Evolutionary conservation across 148 eudicot genomes (phyloP).

Genomic region (Rhododendron molle): DNA sequence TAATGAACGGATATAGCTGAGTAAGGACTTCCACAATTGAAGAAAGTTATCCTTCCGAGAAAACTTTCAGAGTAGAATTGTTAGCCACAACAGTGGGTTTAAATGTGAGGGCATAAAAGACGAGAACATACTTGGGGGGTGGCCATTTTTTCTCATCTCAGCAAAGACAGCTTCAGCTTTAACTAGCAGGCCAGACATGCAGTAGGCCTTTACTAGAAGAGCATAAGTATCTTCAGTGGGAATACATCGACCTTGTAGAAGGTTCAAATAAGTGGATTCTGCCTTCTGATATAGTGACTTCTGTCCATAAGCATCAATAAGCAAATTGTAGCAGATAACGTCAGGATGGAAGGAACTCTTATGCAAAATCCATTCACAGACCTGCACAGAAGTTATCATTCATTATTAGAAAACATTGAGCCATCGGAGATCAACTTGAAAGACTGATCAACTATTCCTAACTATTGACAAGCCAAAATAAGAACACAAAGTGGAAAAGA

Average conservation of each 20-base stretch:
- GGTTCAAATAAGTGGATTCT: slow-evolving; percentile 54
- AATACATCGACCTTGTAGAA: slow-evolving; percentile 66
- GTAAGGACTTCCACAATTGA: background rate
- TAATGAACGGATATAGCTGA: background rate
- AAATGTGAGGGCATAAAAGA: background rate
- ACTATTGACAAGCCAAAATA: background rate
- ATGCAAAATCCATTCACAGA: slow-evolving; percentile 71
- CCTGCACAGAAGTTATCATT: slow-evolving; percentile 34
- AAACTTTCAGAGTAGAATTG: background rate
- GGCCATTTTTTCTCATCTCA: slow-evolving; percentile 60
- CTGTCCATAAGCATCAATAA: slow-evolving; percentile 83
- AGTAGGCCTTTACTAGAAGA: slow-evolving; percentile 72
- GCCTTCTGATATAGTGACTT: slow-evolving; percentile 50
- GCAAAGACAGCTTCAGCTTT: slow-evolving; percentile 72
- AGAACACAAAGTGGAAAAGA: background rate
- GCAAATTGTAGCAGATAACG: slow-evolving; percentile 69
- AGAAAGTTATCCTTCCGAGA: background rate
- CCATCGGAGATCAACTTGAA: background rate
- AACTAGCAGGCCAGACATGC: slow-evolving; percentile 50
- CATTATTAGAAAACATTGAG: background rate
- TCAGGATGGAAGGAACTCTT: slow-evolving; percentile 69
- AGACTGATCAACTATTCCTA: background rate
- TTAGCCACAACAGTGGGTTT: background rate
- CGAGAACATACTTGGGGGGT: slow-evolving; percentile 55
- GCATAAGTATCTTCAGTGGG: slow-evolving; percentile 89